Evolutionary conservation across 1,139 yeast species (phyloP).

Genomic region (Blastobotrys buckinghamii): DNA sequence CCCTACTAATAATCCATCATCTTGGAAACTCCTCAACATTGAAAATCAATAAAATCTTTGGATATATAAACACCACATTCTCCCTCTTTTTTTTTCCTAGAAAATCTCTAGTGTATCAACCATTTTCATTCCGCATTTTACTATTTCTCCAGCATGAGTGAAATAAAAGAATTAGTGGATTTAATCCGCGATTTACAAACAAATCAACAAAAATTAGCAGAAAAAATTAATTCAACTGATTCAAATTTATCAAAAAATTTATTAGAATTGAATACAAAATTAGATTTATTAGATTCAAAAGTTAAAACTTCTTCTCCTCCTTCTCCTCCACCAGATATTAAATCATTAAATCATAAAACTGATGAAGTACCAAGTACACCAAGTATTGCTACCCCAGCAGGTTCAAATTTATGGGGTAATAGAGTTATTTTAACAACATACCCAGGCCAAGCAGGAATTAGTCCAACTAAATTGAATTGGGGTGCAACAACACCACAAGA

Average conservation of each 20-base stretch:
- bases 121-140: background rate
- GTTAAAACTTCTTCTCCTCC: background rate
- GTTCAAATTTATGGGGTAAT: slow-evolving; percentile 17
- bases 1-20: too few species aligned
- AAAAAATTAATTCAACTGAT: background rate
- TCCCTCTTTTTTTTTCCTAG: too few species aligned
- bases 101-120: background rate
- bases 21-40: too few species aligned
- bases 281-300: background rate
- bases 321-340: slow-evolving; percentile 1
- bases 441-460: slow-evolving; percentile 43
- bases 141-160: slow-evolving; percentile 1
- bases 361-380: background rate
- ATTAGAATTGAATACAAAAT: slow-evolving; percentile 5
- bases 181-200: slow-evolving; percentile 11
- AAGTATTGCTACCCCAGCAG: background rate
- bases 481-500: slow-evolving; percentile 41
- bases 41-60: too few species aligned
- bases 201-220: slow-evolving; percentile 12
- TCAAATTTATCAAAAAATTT: background rate
- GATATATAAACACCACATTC: too few species aligned
- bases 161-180: slow-evolving; percentile 9
- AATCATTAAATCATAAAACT: background rate
- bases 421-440: slow-evolving; percentile 41
- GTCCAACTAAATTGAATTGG: slow-evolving; percentile 47